These are phyloP conservation scores for Raffaelea arxii DNA, from an alignment of 2,329 filamentous ascomycete species.

Conservation along the genomic window DNA sequence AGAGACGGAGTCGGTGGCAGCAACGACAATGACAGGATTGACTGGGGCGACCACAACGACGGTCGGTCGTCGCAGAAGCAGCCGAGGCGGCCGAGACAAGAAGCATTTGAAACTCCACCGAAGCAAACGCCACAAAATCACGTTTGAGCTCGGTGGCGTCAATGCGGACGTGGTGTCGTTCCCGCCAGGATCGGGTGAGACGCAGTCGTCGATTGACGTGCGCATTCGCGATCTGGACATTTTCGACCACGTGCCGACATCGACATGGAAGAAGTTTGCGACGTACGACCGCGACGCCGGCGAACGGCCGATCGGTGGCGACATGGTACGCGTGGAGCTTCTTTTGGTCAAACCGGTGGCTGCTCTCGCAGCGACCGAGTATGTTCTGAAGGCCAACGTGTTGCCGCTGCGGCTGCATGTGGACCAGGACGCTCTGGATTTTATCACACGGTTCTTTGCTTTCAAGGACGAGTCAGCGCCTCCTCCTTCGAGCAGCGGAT, in stretches of 20 bases:
- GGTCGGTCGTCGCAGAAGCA: constrained; percentile 32
- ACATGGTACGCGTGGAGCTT: constrained; percentile 84
- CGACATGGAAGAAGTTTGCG: constrained; percentile 96
- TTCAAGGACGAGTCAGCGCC: constrained; percentile 70
- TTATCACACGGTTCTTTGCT: constrained; percentile 94
- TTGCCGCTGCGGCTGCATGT: constrained; percentile 86
- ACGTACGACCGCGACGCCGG: constrained; percentile 85
- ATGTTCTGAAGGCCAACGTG: constrained; percentile 70
- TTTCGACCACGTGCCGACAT: constrained; percentile 88
- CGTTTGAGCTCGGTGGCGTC: constrained; percentile 82
- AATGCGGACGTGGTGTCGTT: constrained; percentile 75
- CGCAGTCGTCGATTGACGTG: constrained; percentile 78
- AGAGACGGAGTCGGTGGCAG: constrained; percentile 68
- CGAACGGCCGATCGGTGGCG: constrained; percentile 75
- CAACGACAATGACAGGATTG: constrained; percentile 61
- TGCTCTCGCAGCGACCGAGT: constrained; percentile 77
- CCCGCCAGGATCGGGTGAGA: constrained; percentile 66
- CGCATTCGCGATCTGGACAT: constrained; percentile 77
- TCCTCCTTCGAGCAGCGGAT: constrained; percentile 47
- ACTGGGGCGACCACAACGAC: too few species aligned
- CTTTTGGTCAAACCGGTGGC: constrained; percentile 79
- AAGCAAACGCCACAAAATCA: constrained; percentile 89
- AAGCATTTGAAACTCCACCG: constrained; percentile 68
- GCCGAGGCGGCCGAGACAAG: constrained; percentile 20
- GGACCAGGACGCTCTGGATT: constrained; percentile 94